Evolutionary conservation across 768 basidiomycete genomes (phyloP).

Genomic region (Saitozyma sp.): DNA sequence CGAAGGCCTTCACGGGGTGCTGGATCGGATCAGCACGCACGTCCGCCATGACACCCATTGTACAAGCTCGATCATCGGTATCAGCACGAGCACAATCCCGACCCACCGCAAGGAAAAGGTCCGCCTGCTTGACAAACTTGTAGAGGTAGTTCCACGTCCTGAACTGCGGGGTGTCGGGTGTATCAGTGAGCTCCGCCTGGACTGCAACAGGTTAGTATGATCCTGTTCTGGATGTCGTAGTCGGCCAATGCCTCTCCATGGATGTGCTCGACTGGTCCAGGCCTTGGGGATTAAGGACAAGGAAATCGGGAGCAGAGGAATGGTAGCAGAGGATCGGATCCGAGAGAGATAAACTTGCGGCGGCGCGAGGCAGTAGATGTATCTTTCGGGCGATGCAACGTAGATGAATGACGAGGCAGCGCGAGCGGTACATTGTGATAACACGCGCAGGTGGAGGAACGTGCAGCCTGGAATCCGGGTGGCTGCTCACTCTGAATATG

Average conservation of each 20-base stretch:
- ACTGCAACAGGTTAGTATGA: conserved; percentile 22
- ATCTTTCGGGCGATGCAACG: too few species aligned
- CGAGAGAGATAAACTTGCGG: too few species aligned
- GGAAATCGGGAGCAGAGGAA: not conserved
- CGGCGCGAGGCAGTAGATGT: too few species aligned
- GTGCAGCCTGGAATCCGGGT: too few species aligned
- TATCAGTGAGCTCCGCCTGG: conserved; percentile 73
- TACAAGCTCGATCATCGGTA: too few species aligned
- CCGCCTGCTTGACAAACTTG: conserved; percentile 84
- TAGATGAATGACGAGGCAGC: too few species aligned
- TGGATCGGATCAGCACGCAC: conserved; percentile 31
- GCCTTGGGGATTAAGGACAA: too few species aligned
- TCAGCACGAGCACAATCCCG: not conserved
- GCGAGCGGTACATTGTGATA: too few species aligned
- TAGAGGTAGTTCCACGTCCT: conserved; percentile 94
- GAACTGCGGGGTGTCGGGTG: conserved; percentile 77
- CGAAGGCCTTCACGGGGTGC: conserved; percentile 92
- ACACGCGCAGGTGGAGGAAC: too few species aligned
- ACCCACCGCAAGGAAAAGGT: conserved; percentile 79
- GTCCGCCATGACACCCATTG: not conserved
- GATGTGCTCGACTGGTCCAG: too few species aligned
- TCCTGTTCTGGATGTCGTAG: not conserved
- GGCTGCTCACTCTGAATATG: conserved; percentile 72
- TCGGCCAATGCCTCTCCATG: too few species aligned
- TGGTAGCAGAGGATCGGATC: too few species aligned